phyloP scores from a whole-genome alignment of 208 protist species.

The Lotmaria passim region DNA sequence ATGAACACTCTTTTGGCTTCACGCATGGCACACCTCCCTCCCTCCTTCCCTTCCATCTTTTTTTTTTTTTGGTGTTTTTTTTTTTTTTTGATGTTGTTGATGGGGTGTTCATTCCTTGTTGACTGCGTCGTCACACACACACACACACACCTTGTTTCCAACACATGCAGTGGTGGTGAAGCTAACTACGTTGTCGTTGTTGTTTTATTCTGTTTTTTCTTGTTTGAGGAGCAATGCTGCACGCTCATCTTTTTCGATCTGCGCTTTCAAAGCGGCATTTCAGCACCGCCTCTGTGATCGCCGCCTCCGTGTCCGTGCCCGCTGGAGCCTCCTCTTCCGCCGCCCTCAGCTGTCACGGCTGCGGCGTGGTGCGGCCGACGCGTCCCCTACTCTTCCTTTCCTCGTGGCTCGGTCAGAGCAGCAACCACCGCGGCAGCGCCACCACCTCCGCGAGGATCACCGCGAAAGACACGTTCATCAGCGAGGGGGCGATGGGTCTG shows the following conservation, averaged over 20 bases:
- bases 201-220: not conserved
- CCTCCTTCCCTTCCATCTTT: no score
- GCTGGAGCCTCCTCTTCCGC: not conserved
- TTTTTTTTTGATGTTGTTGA: no score
- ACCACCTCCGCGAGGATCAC: conserved; percentile 8
- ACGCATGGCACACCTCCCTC: no score
- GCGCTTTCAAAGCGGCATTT: not conserved
- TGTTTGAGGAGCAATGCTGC: not conserved
- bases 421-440: conserved; percentile 27
- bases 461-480: conserved; percentile 36
- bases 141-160: no score
- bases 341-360: not conserved
- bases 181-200: no score
- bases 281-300: not conserved
- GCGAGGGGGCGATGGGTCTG: conserved; percentile 35
- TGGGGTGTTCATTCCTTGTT: no score
- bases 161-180: no score
- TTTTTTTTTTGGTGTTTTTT: no score
- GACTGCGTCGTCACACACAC: no score
- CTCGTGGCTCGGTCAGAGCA: conserved; percentile 29
- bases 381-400: conserved; percentile 23
- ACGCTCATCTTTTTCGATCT: not conserved
- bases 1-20: no score
- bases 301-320: not conserved
- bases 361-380: conserved; percentile 11